Evolutionary conservation across 2,329 filamentous ascomycete species (phyloP), one percentile per base, ranked within the genome.

Genomic region (Trichoderma polysporum): DNA sequence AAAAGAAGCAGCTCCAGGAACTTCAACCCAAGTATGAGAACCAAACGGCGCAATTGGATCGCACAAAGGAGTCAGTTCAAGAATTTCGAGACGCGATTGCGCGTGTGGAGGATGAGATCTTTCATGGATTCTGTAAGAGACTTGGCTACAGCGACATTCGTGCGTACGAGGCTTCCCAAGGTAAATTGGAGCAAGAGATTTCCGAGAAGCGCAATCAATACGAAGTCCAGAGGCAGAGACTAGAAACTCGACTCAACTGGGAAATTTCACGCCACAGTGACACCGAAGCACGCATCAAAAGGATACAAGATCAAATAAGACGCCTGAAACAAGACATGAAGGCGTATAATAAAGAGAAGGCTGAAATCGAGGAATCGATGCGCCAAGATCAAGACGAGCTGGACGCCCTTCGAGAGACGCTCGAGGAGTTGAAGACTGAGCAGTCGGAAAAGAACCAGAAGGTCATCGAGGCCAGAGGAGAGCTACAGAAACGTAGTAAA

Each of bases 131-230:
- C 80, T 99, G 95, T 80, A 86, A 88, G 72, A 88, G 91, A 65
- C 87, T 97, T 22, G 93, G 94, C 0, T 98, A 97, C 76, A 85
- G 87, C 67, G 90, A 96, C 73, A 96, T 99, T 70, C 91, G 94
- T 67, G 91, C 93, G 67, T 99, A 98, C 74, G 93, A 98, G 76
- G 91, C 91, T 29, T 94, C 96, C 71, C 95, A 98, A 79, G 94
- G 95, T 57, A 93, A 91, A 49, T 82, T 97, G 57, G 94, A 98
- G 78, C 92, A 97, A 76, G 93, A 98, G 76, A 91, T 92, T 52
- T 90, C 90, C 0, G 90, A 95, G 78, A 94, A 94, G 82, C 92
- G 92, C 69, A 89, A 91, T 62, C 90, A 94, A 71, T 98, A 97
- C 73, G 91, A 90, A 66, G 89, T 91, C 4, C 95, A 99, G 76